Percentiles rank a stretch among this genome's conserved stretches.
These are phyloP conservation scores for Rhizomucor miehei DNA, from an alignment of 371 early-diverging fungal genomes.

Conservation along the genomic window DNA sequence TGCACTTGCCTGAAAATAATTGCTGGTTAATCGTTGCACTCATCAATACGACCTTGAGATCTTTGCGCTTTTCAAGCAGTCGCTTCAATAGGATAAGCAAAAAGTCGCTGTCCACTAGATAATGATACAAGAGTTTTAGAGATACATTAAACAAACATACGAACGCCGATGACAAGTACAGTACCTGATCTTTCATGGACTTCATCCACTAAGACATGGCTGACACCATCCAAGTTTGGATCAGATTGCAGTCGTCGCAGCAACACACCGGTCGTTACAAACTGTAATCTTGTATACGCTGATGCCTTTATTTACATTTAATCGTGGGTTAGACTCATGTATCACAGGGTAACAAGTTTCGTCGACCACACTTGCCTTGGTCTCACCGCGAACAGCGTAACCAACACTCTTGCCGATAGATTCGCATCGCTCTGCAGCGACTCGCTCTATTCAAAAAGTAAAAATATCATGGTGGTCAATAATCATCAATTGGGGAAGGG, in stretches of 20 bases:
- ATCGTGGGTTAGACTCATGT: neutral
- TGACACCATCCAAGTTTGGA: constrained; percentile 58
- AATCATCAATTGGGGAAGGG: no score
- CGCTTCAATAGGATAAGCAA: constrained; percentile 56
- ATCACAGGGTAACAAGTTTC: no score
- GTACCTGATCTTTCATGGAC: constrained; percentile 73
- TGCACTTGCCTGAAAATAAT: constrained; percentile 44
- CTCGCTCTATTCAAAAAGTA: constrained; percentile 47
- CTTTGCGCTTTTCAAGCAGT: constrained; percentile 47
- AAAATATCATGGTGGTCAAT: neutral
- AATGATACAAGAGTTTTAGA: neutral
- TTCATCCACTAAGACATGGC: constrained; percentile 78
- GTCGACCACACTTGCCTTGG: constrained; percentile 29
- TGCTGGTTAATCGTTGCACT: constrained; percentile 76
- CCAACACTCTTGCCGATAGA: constrained; percentile 55
- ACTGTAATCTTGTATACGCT: constrained; percentile 67
- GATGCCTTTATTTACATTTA: constrained; percentile 27
- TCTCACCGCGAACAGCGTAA: constrained; percentile 63
- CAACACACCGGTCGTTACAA: constrained; percentile 85
- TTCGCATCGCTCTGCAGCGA: constrained; percentile 65
- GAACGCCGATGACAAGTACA: neutral
- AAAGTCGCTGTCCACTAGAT: constrained; percentile 58
- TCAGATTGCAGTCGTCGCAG: constrained; percentile 75
- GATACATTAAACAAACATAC: neutral
- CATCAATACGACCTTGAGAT: constrained; percentile 70